Conservation (phyloP, 1,284 basidiomycete genomes). For the Tylopilus sp. region DNA sequence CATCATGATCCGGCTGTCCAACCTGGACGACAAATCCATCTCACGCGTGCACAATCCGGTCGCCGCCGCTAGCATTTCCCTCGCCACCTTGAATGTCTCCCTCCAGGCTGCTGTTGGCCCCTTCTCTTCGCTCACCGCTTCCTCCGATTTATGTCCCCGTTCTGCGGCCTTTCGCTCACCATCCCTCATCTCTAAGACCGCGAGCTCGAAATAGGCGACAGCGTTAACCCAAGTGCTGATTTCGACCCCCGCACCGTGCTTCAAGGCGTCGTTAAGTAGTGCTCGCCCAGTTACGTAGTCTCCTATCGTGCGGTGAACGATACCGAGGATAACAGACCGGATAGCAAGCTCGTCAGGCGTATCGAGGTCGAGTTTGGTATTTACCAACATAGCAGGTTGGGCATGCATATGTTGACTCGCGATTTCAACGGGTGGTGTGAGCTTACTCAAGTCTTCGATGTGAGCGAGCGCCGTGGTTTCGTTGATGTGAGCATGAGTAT, state of each 20-base stretch:
- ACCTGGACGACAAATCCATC: constrained; percentile 60
- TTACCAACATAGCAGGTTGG: constrained; percentile 9
- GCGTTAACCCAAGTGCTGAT: constrained; percentile 65
- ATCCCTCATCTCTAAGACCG: constrained; percentile 61
- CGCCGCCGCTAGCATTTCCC: constrained; percentile 50
- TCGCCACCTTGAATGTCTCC: constrained; percentile 44
- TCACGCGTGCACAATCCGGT: constrained; percentile 47
- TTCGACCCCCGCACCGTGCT: constrained; percentile 37
- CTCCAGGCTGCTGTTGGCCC: constrained; percentile 39
- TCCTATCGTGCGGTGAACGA: constrained; percentile 56
- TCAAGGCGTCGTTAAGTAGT: constrained; percentile 51
- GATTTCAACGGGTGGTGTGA: constrained; percentile 46
- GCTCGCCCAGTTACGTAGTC: constrained; percentile 43
- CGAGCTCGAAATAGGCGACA: constrained; percentile 63
- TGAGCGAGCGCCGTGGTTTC: constrained; percentile 51
- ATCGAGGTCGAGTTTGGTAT: constrained; percentile 44
- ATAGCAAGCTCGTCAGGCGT: constrained; percentile 68
- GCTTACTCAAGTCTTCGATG: constrained; percentile 45
- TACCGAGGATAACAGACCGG: constrained; percentile 63
- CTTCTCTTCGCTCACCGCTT: constrained; percentile 8
- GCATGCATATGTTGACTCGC: constrained; percentile 32
- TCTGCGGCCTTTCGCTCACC: constrained; percentile 35
- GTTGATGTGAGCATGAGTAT: constrained; percentile 58
- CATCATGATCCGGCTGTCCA: constrained; percentile 69
- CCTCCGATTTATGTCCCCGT: not conserved